Evolutionary conservation across 2,329 filamentous ascomycete species (phyloP).

Genomic region (Bipolaris gigantea): DNA sequence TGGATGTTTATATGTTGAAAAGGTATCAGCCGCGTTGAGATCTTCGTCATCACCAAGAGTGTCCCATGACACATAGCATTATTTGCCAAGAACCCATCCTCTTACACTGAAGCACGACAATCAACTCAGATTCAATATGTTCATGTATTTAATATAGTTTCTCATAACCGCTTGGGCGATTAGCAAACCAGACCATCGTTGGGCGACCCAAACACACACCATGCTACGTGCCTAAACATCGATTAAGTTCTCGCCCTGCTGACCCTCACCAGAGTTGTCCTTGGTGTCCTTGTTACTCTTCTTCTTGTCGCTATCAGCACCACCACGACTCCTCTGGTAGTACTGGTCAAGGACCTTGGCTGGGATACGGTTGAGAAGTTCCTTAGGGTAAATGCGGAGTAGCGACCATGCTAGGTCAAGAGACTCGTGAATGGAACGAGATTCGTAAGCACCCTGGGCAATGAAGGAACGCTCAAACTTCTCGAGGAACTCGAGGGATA

Average conservation of each 20-base stretch:
- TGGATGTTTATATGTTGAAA: too few species aligned
- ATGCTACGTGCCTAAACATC: conserved; percentile 35
- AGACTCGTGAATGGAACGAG: conserved; percentile 86
- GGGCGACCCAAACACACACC: conserved; percentile 4
- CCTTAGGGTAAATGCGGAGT: conserved; percentile 96
- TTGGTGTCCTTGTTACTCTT: conserved; percentile 46
- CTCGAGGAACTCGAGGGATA: conserved; percentile 95
- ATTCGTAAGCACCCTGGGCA: conserved; percentile 87
- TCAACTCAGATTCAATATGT: conserved; percentile 5
- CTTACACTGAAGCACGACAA: not conserved
- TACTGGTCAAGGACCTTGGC: conserved; percentile 58
- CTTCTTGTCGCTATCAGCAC: conserved; percentile 43
- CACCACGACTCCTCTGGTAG: conserved; percentile 50
- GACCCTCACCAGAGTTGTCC: conserved; percentile 46
- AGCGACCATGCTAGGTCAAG: conserved; percentile 96
- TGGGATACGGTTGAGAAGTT: conserved; percentile 82
- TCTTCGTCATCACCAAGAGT: not conserved
- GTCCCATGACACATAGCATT: not conserved
- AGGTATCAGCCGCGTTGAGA: too few species aligned
- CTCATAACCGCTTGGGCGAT: conserved; percentile 18
- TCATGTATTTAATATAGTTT: conserved; percentile 26
- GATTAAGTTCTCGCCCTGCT: conserved; percentile 45
- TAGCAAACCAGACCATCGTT: conserved; percentile 11
- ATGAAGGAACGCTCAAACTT: conserved; percentile 98
- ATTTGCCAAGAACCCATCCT: not conserved